These are phyloP conservation scores for Malassezia furfur DNA, from an alignment of 1,284 basidiomycete species.

Conservation along the genomic window DNA sequence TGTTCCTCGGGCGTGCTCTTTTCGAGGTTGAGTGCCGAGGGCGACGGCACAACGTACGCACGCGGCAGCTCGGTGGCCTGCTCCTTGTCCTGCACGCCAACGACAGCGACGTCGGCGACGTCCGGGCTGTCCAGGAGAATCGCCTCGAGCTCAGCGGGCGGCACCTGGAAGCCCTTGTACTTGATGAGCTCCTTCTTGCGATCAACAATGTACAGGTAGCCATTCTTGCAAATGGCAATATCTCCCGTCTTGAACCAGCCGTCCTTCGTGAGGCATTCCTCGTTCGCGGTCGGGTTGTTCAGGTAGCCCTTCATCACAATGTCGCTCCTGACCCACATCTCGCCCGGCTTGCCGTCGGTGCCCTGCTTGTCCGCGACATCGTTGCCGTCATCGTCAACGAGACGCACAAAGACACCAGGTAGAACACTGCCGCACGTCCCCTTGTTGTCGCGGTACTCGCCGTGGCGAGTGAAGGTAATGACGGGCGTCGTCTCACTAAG, in stretches of 20 bases:
- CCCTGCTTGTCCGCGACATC: slow-evolving; percentile 50
- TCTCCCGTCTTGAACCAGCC: slow-evolving; percentile 42
- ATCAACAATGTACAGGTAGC: slow-evolving; percentile 35
- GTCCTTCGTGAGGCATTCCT: slow-evolving; percentile 59
- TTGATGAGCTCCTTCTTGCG: slow-evolving; percentile 43
- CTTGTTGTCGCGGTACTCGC: slow-evolving; percentile 26
- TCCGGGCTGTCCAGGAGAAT: slow-evolving; percentile 22
- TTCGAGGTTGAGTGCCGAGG: slow-evolving; percentile 19
- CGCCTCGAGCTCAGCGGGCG: slow-evolving; percentile 38
- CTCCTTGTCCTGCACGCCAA: slow-evolving; percentile 27
- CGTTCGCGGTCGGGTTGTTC: slow-evolving; percentile 54
- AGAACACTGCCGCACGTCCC: slow-evolving; percentile 58
- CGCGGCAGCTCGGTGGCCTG: slow-evolving; percentile 50
- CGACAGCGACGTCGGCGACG: slow-evolving; percentile 33
- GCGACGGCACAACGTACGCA: slow-evolving; percentile 42
- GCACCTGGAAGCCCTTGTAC: slow-evolving; percentile 43
- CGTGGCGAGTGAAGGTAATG: slow-evolving; percentile 44
- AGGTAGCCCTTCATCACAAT: slow-evolving; percentile 58
- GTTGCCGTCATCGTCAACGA: slow-evolving; percentile 56
- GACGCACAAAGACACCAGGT: slow-evolving; percentile 66
- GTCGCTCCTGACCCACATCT: slow-evolving; percentile 70
- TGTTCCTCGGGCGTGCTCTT: slow-evolving; percentile 22
- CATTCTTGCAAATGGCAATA: slow-evolving; percentile 24
- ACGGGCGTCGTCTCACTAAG: slow-evolving; percentile 66
- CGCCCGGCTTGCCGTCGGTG: slow-evolving; percentile 58